phyloP scores from a whole-genome alignment of 169 alveolate genomes.

The Cryptosporidium viatorum region DNA sequence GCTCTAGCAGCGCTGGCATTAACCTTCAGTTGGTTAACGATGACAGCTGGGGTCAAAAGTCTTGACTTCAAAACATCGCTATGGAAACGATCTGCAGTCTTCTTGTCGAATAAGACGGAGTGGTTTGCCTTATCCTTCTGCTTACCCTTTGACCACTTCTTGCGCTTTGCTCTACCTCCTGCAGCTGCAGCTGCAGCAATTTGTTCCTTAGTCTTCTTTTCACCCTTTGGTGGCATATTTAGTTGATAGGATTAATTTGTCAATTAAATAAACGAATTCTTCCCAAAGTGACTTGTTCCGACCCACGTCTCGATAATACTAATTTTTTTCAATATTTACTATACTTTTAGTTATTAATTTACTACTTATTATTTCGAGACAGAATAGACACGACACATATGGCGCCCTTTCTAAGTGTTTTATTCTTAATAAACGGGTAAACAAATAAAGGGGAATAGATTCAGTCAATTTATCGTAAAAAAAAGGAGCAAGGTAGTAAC shows the following conservation, averaged over 20 bases:
- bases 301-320: slow-evolving; percentile 6
- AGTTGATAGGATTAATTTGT: slow-evolving; percentile 13
- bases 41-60: slow-evolving; percentile 82
- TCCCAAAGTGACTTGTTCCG: neutral
- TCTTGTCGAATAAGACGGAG: slow-evolving; percentile 84
- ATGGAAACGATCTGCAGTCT: slow-evolving; percentile 83
- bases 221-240: slow-evolving; percentile 76
- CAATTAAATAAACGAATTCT: slow-evolving; percentile 2
- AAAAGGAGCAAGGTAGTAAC: too few relatives aligned
- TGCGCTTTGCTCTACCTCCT: slow-evolving; percentile 77
- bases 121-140: slow-evolving; percentile 86
- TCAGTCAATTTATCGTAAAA: neutral
- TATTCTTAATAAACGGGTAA: too few relatives aligned
- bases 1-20: slow-evolving; percentile 87
- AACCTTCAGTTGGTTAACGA: slow-evolving; percentile 84
- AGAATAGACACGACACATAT: slow-evolving; percentile 10
- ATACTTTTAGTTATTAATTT: neutral
- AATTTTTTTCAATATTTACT: neutral
- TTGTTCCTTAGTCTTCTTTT: slow-evolving; percentile 72
- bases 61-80: slow-evolving; percentile 83
- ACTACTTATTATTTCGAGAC: slow-evolving; percentile 13
- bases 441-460: neutral
- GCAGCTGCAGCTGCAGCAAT: slow-evolving; percentile 76
- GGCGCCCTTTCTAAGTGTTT: neutral
- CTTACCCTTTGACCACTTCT: slow-evolving; percentile 88